Conservation (phyloP, 2,329 filamentous ascomycete genomes). For the Neonectria magnoliae region DNA sequence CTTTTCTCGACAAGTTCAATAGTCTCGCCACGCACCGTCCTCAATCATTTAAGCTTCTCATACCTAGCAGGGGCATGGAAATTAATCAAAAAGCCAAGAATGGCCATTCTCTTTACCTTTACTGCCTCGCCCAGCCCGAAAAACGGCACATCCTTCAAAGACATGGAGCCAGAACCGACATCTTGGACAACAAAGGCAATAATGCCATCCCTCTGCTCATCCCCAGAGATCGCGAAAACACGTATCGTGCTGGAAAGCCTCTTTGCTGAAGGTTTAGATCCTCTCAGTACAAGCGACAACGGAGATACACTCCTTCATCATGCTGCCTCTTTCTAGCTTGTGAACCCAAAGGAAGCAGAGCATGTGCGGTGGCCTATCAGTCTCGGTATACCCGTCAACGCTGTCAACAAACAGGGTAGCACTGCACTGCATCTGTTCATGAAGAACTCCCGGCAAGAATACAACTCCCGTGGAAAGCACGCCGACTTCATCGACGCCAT, state of each 20-base stretch:
- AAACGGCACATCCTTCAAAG: constrained; percentile 4
- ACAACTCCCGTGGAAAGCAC: neutral
- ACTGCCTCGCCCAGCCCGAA: constrained; percentile 5
- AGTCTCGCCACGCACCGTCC: constrained; percentile 32
- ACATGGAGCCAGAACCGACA: constrained; percentile 20
- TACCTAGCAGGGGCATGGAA: constrained; percentile 33
- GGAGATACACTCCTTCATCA: constrained; percentile 31
- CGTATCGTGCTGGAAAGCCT: neutral
- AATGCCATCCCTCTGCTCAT: constrained; percentile 24
- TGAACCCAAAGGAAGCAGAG: neutral
- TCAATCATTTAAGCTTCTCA: constrained; percentile 32
- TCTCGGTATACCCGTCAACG: constrained; percentile 29
- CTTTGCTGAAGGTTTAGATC: constrained; percentile 20
- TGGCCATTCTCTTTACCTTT: constrained; percentile 28
- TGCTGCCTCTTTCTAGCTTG: constrained; percentile 7
- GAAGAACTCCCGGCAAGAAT: no score
- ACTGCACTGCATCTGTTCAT: constrained; percentile 30
- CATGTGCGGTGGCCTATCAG: constrained; percentile 25
- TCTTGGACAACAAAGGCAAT: constrained; percentile 21
- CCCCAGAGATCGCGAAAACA: fast-evolving
- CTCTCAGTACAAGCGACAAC: constrained; percentile 25
- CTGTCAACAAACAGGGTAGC: constrained; percentile 20
- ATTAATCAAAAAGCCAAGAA: constrained; percentile 13
- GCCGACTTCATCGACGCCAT: neutral
- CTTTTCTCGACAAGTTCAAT: constrained; percentile 34